phyloP scores from a whole-genome alignment of 352 stramenopile species.

The Pythium pyrilobum region DNA sequence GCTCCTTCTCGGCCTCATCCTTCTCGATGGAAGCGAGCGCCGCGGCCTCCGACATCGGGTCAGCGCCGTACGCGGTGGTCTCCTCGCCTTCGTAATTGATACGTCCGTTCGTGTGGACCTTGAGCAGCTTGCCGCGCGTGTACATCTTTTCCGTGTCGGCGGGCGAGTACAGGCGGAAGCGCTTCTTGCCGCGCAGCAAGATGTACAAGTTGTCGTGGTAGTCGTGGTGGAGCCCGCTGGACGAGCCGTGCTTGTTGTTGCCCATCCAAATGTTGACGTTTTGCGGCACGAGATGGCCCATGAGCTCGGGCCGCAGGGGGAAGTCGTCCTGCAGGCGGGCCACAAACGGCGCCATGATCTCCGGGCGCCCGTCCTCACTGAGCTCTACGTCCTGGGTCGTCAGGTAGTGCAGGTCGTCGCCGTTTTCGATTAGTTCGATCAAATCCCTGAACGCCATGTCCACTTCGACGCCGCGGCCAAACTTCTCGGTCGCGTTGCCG shows the following conservation, averaged over 20 bases:
- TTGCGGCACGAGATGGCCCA: conserved; percentile 87
- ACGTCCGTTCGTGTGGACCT: conserved; percentile 92
- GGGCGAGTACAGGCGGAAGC: conserved; percentile 93
- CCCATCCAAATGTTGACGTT: conserved; percentile 98
- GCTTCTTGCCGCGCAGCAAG: conserved; percentile 91
- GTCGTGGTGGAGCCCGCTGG: conserved; percentile 95
- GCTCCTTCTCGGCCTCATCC: conserved; percentile 52
- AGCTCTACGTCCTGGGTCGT: conserved; percentile 88
- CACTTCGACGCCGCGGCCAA: conserved; percentile 83
- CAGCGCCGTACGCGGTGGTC: conserved; percentile 75
- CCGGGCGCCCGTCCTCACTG: conserved; percentile 66
- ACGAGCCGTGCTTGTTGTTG: conserved; percentile 74
- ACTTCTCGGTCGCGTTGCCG: conserved; percentile 55
- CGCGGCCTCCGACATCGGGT: conserved; percentile 47
- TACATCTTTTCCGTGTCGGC: conserved; percentile 90
- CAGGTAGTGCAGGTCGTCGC: conserved; percentile 83
- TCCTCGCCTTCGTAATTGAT: conserved; percentile 94
- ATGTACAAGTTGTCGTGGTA: conserved; percentile 99
- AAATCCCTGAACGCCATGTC: conserved; percentile 78
- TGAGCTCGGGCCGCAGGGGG: conserved; percentile 78
- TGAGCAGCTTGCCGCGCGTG: conserved; percentile 69
- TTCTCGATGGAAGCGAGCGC: conserved; percentile 59
- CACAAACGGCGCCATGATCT: conserved; percentile 85
- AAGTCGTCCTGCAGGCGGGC: conserved; percentile 69
- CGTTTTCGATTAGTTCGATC: conserved; percentile 54